Conservation (phyloP, 2,329 filamentous ascomycete genomes). For the Pseudogymnoascus sp. region DNA sequence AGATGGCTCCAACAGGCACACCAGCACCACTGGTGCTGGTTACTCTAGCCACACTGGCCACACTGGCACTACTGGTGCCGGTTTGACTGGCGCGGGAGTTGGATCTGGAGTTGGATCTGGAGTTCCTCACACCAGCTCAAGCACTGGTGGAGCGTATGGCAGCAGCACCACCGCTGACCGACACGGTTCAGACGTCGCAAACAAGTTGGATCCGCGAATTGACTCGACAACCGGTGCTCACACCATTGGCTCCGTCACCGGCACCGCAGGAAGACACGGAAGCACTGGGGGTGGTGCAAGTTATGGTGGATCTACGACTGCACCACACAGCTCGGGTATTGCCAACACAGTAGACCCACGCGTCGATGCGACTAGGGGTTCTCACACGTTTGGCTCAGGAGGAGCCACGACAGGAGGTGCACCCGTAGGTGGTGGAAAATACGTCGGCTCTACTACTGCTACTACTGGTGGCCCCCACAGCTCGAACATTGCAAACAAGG, state of each 20-base stretch:
- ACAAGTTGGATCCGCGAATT: conserved; percentile 44
- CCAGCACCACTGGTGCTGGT: neutral
- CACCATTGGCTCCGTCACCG: conserved; percentile 10
- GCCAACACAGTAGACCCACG: conserved; percentile 44
- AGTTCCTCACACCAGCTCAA: conserved; percentile 13
- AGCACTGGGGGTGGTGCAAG: neutral
- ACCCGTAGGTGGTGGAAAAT: neutral
- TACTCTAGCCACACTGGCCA: neutral
- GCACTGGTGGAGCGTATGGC: conserved; percentile 11
- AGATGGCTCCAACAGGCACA: conserved; percentile 5
- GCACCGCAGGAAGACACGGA: neutral
- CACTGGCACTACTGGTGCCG: conserved; percentile 14
- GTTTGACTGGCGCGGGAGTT: conserved; percentile 28
- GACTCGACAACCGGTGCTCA: conserved; percentile 35
- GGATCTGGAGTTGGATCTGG: conserved; percentile 39
- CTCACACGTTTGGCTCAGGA: conserved; percentile 19
- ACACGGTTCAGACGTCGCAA: conserved; percentile 41
- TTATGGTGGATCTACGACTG: conserved; percentile 10
- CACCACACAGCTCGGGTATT: conserved; percentile 19
- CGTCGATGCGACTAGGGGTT: conserved; percentile 41
- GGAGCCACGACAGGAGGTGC: neutral
- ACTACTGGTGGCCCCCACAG: conserved; percentile 30
- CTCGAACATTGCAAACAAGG: conserved; percentile 33
- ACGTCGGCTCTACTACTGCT: conserved; percentile 19
- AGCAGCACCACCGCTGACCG: conserved; percentile 35